Evolutionary conservation across 2,329 filamentous ascomycete species (phyloP).

Genomic region (Helotiales sp.): DNA sequence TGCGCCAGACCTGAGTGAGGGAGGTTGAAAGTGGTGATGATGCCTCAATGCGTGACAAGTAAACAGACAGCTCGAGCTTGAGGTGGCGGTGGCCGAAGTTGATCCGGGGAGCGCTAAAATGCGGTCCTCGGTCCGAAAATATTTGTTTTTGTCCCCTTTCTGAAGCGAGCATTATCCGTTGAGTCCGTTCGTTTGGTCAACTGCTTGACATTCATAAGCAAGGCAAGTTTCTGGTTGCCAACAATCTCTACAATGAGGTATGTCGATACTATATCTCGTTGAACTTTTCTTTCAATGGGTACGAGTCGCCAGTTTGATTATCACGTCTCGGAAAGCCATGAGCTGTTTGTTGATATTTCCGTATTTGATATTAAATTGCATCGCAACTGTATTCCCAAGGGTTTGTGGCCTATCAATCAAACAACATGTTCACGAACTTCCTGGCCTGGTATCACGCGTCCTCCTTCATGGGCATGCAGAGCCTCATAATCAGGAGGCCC

Average conservation of each 20-base stretch:
- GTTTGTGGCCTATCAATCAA: background rate
- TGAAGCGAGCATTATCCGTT: background rate
- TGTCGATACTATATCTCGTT: no score
- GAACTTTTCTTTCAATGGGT: no score
- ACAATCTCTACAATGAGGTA: no score
- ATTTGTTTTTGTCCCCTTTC: background rate
- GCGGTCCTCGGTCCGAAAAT: background rate
- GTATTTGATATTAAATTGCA: background rate
- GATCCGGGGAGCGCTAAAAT: background rate
- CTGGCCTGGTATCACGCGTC: background rate
- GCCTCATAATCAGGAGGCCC: background rate
- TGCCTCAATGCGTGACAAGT: background rate
- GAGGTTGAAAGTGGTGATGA: background rate
- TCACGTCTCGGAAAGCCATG: background rate
- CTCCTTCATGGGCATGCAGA: background rate
- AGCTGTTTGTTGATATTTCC: background rate
- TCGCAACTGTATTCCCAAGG: background rate
- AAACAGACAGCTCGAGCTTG: conserved; percentile 8
- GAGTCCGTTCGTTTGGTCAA: background rate
- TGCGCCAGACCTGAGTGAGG: background rate
- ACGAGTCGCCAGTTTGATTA: no score
- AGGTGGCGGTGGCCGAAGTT: conserved; percentile 4
- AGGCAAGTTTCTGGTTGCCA: no score
- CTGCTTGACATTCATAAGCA: background rate
- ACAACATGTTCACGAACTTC: background rate